These are phyloP conservation scores for Xerocomellus chrysenteron DNA, from an alignment of 768 basidiomycete species.

Conservation along the genomic window DNA sequence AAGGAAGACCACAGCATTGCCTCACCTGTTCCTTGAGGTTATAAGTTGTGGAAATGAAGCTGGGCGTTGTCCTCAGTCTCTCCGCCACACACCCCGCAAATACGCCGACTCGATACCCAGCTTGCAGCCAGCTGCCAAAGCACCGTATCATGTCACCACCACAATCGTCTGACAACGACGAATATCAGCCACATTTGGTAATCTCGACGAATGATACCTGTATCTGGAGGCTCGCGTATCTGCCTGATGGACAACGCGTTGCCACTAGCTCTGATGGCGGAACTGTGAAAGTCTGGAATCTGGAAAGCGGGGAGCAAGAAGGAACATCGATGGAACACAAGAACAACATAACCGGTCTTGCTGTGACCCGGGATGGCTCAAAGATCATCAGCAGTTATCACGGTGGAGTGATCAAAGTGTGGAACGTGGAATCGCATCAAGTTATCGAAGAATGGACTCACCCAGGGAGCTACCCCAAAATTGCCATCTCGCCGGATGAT, in stretches of 20 bases:
- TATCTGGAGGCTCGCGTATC: neutral
- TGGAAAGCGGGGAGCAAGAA: conserved; percentile 6
- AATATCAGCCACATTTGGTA: neutral
- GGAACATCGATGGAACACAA: neutral
- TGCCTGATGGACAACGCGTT: conserved; percentile 9
- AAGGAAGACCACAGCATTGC: no score
- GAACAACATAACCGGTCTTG: neutral
- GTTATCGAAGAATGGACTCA: conserved; percentile 2
- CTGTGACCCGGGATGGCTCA: neutral
- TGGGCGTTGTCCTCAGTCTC: no score
- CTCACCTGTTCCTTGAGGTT: no score
- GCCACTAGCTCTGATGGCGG: neutral
- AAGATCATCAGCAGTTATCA: neutral
- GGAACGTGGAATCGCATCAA: conserved; percentile 1
- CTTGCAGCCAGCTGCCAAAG: no score
- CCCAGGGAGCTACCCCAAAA: fast-evolving
- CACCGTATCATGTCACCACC: no score
- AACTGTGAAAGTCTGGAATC: neutral
- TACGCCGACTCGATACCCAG: no score
- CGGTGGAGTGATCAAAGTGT: neutral
- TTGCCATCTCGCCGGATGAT: conserved; percentile 4
- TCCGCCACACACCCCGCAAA: no score
- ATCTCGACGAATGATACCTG: neutral
- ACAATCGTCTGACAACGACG: neutral
- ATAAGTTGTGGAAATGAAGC: no score